These are phyloP conservation scores for Candida incommunis DNA, from an alignment of 805 yeast genomes.

Conservation along the genomic window DNA sequence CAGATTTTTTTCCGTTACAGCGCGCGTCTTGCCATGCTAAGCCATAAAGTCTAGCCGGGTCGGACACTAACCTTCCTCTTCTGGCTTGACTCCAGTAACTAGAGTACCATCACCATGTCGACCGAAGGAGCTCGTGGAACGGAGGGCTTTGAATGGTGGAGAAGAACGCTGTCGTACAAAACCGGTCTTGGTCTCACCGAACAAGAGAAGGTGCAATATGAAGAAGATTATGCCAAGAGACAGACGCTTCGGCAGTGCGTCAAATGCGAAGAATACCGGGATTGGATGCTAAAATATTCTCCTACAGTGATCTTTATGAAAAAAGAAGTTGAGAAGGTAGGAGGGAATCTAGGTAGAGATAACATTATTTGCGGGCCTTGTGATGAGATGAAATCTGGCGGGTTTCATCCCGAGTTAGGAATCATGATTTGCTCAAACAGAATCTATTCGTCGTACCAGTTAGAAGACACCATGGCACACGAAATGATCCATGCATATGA, in stretches of 20 bases:
- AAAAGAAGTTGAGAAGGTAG: slow-evolving; percentile 60
- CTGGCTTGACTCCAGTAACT: not conserved
- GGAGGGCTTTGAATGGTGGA: slow-evolving; percentile 71
- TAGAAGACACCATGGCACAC: slow-evolving; percentile 86
- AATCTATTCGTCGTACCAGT: slow-evolving; percentile 55
- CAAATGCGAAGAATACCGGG: slow-evolving; percentile 58
- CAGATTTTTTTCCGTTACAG: too few relatives aligned
- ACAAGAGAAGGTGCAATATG: slow-evolving; percentile 41
- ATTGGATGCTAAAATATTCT: slow-evolving; percentile 59
- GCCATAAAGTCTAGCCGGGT: too few relatives aligned
- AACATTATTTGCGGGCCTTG: slow-evolving; percentile 72
- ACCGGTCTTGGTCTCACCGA: slow-evolving; percentile 53
- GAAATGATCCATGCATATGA: slow-evolving; percentile 92
- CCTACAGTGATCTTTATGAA: slow-evolving; percentile 82
- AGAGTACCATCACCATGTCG: not conserved
- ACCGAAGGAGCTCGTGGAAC: too few relatives aligned
- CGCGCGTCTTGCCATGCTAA: too few relatives aligned
- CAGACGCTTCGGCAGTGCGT: slow-evolving; percentile 42
- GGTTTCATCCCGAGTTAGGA: slow-evolving; percentile 84
- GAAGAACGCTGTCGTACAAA: slow-evolving; percentile 52
- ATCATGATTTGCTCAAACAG: slow-evolving; percentile 78
- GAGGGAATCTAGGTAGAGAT: slow-evolving; percentile 33
- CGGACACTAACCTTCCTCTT: not conserved
- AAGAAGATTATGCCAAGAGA: slow-evolving; percentile 34
- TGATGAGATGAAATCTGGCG: slow-evolving; percentile 76